Evolutionary conservation across 148 eudicot species (phyloP), one percentile per base, ranked within the genome.

Genomic region (Limonium bicolor): DNA sequence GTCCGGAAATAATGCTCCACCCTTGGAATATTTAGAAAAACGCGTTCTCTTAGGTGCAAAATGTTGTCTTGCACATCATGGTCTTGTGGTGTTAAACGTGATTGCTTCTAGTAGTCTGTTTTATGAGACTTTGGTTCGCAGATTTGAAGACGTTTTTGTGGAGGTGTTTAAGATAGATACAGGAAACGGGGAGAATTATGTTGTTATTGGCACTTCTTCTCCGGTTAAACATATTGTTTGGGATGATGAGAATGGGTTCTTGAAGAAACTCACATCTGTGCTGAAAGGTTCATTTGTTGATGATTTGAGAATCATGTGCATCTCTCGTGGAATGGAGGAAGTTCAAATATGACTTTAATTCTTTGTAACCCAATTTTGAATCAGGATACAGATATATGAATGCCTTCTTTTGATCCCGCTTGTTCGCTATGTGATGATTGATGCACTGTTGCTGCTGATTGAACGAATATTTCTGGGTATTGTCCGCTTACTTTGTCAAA

Each of bases 161-260:
- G 76, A 81, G 43, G 46, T 90, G 37, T 65, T 77, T 30, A 78
- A 74, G 63, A 68, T 84, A 34, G 74, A 80, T 64, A 62, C 74
- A 46, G 71, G 71, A 17, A 76, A 76, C 67, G 82, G 56, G 18
- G 88, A 79, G 58, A 82, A 78, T 50, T 64, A 70, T 58, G 76
- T 78, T 40, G 54, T 82, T 28, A 58, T 83, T 70, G 97, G 77
- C 23, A 52, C 80, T 3, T 41, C 32, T 20, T 63, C 67, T 7
- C 20, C 61, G 20, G 36, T 58, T 28, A 40, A 0, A 32, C 46
- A 7, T 5, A 24, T 27, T 43, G 43, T 46, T 14, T 23, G 10
- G 23, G 71, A 21, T 9, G 7, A 5, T 25, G 68, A 58, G 33
- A 41, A 54, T 50, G 36, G 36, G 1, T 77, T 80, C 52, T 22